Conservation (phyloP, 306 rosid species). For the Dicorynia guianensis region DNA sequence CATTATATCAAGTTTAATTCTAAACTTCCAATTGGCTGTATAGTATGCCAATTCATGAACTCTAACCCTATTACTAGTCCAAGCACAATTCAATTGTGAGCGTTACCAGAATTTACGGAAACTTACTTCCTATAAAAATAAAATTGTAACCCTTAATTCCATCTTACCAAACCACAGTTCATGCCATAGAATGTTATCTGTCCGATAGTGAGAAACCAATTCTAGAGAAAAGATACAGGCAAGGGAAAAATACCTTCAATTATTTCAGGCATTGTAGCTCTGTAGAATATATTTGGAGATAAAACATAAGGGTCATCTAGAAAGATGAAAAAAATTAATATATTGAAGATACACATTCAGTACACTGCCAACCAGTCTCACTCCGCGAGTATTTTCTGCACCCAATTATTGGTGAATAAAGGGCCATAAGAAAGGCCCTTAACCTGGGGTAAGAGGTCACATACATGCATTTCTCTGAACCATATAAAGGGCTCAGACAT, state of each 20-base stretch:
- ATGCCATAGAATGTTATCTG: not conserved
- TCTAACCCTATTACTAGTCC: not conserved
- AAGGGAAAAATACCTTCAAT: not conserved
- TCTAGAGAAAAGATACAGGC: not conserved
- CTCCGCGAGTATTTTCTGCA: slow-evolving; percentile 3
- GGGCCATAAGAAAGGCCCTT: too few species aligned
- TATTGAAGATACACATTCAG: not conserved
- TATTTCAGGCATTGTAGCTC: not conserved
- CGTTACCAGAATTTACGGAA: not conserved
- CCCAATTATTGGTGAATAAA: not conserved
- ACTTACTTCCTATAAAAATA: not conserved
- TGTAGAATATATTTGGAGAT: not conserved
- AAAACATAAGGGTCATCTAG: not conserved
- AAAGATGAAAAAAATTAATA: slow-evolving; percentile 9
- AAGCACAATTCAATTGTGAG: not conserved
- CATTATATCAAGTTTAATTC: not conserved
- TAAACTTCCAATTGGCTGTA: slow-evolving; percentile 21
- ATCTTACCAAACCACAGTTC: not conserved
- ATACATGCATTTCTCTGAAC: too few species aligned
- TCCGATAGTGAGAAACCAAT: not conserved
- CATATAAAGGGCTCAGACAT: too few species aligned
- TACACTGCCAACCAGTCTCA: slow-evolving; percentile 17
- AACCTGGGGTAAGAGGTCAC: too few species aligned
- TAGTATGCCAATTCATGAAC: not conserved
- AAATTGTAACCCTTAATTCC: too few species aligned